Evolutionary conservation across 306 rosid species (phyloP), one percentile per base, ranked within the genome.

Genomic region (Acacia confusa): DNA sequence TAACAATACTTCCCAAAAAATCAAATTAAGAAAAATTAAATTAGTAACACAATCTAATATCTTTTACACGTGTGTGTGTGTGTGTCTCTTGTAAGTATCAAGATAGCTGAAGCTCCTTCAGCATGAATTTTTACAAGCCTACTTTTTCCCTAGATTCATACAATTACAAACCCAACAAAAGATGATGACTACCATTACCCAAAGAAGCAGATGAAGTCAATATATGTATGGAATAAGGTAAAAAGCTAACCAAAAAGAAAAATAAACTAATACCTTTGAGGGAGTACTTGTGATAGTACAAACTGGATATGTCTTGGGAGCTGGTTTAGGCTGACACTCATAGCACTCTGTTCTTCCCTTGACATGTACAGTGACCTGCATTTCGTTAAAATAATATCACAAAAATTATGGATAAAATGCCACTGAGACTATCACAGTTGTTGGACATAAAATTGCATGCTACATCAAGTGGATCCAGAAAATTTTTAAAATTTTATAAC

Each of bases 201-300:
- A 82, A 48, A 45, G 53, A 70, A 67, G 24, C 40, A 28, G 41
- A 63, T 30, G 36, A 30, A 85, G 38, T 30, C 43, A 44, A 65
- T 8, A 74, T 34, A 41, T 25, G 53, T 50, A 57, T 28, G 11
- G 30, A 9, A 17, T 2, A 32, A 16, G 24, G 17, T 36, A 69
- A 17, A 36, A 69, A 73, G 75, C 36, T 19, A 40, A 22, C 30
- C 61, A 80, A 44, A 38, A 66, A n/a, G 38, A 77, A 34, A 14
- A 6, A 73, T 70, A n/a, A 70, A 78, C 14, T 1, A 76, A 66
- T 86, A 96, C 99, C 99, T 96, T 96, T 27, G 99, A 93, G 45
- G 99, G 99, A 64, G 99, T 96, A 86, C 97, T 96, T 22, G 98
- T 94, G 82, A 96, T 96, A 17, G 99, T 96, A 79, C 99, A 96